Evolutionary conservation across 768 basidiomycete genomes (phyloP), one percentile per base, ranked within the genome.

Genomic region (Termitomyces sp.): DNA sequence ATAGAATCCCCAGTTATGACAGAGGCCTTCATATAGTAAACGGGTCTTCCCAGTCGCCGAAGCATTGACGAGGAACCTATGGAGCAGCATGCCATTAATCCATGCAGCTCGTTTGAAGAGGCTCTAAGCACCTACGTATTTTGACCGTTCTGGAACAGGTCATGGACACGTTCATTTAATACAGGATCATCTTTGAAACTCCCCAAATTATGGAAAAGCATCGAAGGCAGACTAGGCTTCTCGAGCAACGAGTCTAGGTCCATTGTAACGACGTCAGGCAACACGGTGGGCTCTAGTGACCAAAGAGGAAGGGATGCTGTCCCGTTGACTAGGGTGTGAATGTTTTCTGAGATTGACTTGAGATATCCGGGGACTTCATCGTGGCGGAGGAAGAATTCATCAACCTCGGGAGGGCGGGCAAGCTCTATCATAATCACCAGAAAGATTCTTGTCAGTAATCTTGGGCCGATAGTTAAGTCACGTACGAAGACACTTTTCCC

Each of bases 1-100:
- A 59, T 63, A 63, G 20, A 59, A 16, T 20, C 62, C 57, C 57
- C 62, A 63, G 18, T 62, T 18, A 3, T 58, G 35, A 35, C 57
- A 62, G 12, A 62, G 61, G 36, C 61, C 58, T 44, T 63, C 58
- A n/a, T 24, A 55, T 15, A 48, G 22, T 24, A 63, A 48, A 8
- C 62, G 62, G 4, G 57, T 59, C 50, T 63, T 60, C 7, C 48
- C 49, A 0, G 62, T 59, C 0, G 24, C 62, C 2, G 62, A 51
- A 15, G 49, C 42, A 20, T 60, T 60, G 9, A 60, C 52, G 1
- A 60, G 16, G 38, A 60, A 59, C 22, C 59, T 54, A 16, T 12
- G 22, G 11, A 11, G 18, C 33, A 7, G 7, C 40, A 7, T 42
- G 28, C 28, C 28, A 28, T 28, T 28, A 28, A 28, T 28, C 28